Evolutionary conservation across 176 grass and related monocot species (phyloP).

Genomic region (Cocos nucifera): DNA sequence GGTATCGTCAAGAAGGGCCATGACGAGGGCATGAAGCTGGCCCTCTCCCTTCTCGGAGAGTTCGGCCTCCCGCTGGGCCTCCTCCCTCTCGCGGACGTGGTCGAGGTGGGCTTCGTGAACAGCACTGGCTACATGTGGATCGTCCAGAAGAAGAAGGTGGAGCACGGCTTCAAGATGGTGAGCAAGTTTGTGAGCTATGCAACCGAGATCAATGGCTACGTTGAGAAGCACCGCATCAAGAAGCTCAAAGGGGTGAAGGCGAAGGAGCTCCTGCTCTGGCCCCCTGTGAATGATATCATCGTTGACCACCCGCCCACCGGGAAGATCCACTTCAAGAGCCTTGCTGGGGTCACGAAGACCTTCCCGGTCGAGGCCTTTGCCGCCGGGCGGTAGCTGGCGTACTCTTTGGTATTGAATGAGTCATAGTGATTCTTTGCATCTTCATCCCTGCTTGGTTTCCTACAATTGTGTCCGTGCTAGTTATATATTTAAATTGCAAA

Average conservation of each 20-base stretch:
- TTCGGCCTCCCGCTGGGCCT: constrained; percentile 65
- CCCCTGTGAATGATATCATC: constrained; percentile 55
- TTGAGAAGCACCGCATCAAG: constrained; percentile 41
- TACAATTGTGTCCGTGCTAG: too few species aligned
- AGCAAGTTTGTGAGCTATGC: constrained; percentile 68
- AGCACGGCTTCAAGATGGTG: constrained; percentile 63
- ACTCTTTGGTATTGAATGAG: too few species aligned
- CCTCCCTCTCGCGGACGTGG: constrained; percentile 44
- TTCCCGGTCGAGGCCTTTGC: constrained; percentile 76
- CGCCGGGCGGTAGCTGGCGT: constrained; percentile 29
- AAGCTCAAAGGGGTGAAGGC: constrained; percentile 80
- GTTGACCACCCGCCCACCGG: constrained; percentile 47
- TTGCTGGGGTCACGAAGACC: constrained; percentile 71
- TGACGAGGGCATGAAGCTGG: constrained; percentile 42
- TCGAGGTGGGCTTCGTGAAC: constrained; percentile 63
- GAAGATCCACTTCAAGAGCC: constrained; percentile 81
- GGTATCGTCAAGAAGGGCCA: constrained; percentile 41
- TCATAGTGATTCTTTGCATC: too few species aligned
- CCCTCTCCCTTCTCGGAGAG: constrained; percentile 46
- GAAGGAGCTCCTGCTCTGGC: constrained; percentile 84
- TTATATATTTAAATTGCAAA: too few species aligned
- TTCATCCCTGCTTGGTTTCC: too few species aligned
- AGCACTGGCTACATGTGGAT: constrained; percentile 76
- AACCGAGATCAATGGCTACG: constrained; percentile 42
- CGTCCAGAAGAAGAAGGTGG: constrained; percentile 39